Evolutionary conservation across 345 rosid species (phyloP), one percentile per base, ranked within the genome.

Genomic region (Atalantia buxifolia): DNA sequence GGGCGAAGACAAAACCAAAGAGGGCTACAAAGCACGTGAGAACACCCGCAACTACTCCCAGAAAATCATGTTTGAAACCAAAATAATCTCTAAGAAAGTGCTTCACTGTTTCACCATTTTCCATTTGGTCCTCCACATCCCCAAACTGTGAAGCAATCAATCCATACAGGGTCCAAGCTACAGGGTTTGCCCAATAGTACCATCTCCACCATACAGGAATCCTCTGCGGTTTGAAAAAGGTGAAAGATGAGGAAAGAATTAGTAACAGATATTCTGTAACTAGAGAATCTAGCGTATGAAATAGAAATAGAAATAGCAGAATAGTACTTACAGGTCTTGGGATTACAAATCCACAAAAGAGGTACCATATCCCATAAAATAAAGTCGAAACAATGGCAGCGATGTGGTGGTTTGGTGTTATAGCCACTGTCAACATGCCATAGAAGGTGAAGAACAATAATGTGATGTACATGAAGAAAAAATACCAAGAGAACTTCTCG

Each of bases 151-250:
- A 84, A 12, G 70, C 79, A 24, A 83, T 74, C 65, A 88, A 35
- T 28, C 89, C 91, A 33, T 88, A 84, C 25, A 88, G 28, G 1
- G 85, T 86, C 91, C 91, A 86, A 14, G 86, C 31, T 22, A 86
- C 60, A 1, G 89, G 89, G 73, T 81, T 77, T 69, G 57, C 83
- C 89, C 88, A 84, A 38, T 71, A 86, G 85, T 83, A 88, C 91
- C 91, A 88, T 74, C 84, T 84, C 87, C 86, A 88, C 91, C 91
- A 88, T 25, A 81, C 73, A 0, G 91, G 91, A 1, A 86, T 88
- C 50, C 85, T 83, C 88, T 88, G 89, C 24, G n/a, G 57, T 31
- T 8, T 27, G 2, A 27, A 0, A 13, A 10, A n/a, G 56, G 19
- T 10, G 0, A n/a, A 24, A 33, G 21, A 68, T 27, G 60, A 57